phyloP scores from a whole-genome alignment of 257 asterid species.

The Plantago elongata region DNA sequence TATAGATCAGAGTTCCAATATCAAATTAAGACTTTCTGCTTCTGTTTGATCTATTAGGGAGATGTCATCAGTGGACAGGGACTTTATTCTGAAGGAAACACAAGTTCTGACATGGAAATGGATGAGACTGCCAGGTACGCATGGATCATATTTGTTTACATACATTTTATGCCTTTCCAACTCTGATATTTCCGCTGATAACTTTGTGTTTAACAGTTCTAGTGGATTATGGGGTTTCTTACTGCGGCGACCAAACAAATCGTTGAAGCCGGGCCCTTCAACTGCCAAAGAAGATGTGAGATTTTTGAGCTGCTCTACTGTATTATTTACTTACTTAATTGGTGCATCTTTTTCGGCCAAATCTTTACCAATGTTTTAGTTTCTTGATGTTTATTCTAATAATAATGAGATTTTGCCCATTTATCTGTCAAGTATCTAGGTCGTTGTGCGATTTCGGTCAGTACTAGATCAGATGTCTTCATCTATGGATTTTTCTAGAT shows the following conservation, averaged over 20 bases:
- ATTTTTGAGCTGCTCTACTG: not conserved
- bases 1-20: slow-evolving; percentile 12
- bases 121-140: slow-evolving; percentile 51
- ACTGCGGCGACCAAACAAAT: slow-evolving; percentile 37
- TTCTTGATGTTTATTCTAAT: too few relatives aligned
- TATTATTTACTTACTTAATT: too few relatives aligned
- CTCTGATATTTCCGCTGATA: slow-evolving; percentile 19
- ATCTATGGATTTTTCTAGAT: slow-evolving; percentile 7
- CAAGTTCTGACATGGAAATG: slow-evolving; percentile 31
- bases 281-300: slow-evolving; percentile 49
- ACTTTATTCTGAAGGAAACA: slow-evolving; percentile 31
- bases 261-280: slow-evolving; percentile 40
- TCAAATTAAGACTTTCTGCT: slow-evolving; percentile 10
- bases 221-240: slow-evolving; percentile 73
- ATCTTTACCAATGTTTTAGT: too few relatives aligned
- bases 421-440: slow-evolving; percentile 15
- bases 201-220: slow-evolving; percentile 37
- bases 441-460: slow-evolving; percentile 3
- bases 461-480: slow-evolving; percentile 5
- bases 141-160: not conserved
- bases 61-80: slow-evolving; percentile 41
- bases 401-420: too few relatives aligned
- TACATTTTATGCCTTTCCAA: slow-evolving; percentile 7
- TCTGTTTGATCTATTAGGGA: slow-evolving; percentile 42
- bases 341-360: too few relatives aligned